Evolutionary conservation across 371 early-diverging fungal genomes (phyloP).

Genomic region (Mortierella sp.): DNA sequence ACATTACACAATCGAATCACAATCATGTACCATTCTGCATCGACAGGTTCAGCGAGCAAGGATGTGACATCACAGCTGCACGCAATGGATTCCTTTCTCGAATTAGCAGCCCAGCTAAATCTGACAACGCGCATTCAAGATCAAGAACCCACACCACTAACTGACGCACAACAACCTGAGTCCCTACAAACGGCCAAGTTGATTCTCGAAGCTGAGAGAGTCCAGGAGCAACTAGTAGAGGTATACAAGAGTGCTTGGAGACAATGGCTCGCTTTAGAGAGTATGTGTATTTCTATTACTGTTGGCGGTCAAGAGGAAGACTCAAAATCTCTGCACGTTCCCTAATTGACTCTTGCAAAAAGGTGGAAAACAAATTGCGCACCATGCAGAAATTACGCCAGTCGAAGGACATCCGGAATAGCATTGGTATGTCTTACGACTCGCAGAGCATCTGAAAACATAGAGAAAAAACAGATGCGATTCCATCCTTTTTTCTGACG

Average conservation of each 20-base stretch:
- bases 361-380: slow-evolving; percentile 15
- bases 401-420: slow-evolving; percentile 3
- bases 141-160: neutral
- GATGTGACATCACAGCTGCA: slow-evolving; percentile 4
- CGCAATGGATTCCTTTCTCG: slow-evolving; percentile 8
- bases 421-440: too few species aligned
- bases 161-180: neutral
- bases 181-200: neutral
- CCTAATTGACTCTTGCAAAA: too few species aligned
- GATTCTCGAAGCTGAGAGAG: neutral
- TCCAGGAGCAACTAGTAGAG: neutral
- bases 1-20: too few species aligned
- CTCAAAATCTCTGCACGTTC: too few species aligned
- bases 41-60: neutral
- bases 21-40: too few species aligned
- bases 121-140: neutral
- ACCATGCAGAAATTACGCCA: slow-evolving; percentile 11
- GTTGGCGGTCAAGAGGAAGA: neutral
- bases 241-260: too few species aligned
- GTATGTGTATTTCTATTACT: neutral
- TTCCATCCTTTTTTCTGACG: neutral
- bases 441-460: too few species aligned
- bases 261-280: too few species aligned
- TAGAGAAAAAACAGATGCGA: neutral
- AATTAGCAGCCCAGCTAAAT: slow-evolving; percentile 4